Evolutionary conservation across 1,284 basidiomycete species (phyloP), one percentile per base, ranked within the genome.

Genomic region (Cryptococcus amylolentus): DNA sequence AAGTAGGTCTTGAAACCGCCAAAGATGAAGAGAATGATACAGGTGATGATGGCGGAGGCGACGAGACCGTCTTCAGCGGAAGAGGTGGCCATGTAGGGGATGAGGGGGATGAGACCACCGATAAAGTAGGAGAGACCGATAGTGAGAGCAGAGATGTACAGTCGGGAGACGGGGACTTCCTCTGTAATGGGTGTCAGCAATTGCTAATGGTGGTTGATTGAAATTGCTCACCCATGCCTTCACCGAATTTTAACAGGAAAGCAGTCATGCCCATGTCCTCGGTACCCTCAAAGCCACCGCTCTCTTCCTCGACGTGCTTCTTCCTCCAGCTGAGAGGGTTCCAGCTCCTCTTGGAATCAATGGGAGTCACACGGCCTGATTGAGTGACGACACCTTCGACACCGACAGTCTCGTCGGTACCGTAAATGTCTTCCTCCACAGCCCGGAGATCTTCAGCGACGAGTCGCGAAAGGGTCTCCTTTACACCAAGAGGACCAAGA

Each of bases 241-340:
- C 88, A 35, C 92, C 91, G 67, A 96, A 96, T 77, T 91, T 94
- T 66, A 96, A 83, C 67, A 96, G 78, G 80, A 97, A 97, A 2
- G 91, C 85, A 0, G 92, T 93, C 51, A 96, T 75, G 88, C 91
- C 92, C 59, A 89, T 83, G 47, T 88, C 85, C 52, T 84, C 83
- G 60, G 84, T 84, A 83, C 86, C 87, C 57, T 82, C 81, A 47
- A 86, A 39, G 10, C 64, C 66, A n/a, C 60, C 69, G 9, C 62
- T 63, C 42, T 64, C 64, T 31, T 60, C 61, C 49, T 73, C 64
- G 20, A 10, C 31, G 5, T 39, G 35, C 52, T 44, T 51, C 41
- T 45, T 52, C 52, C 55, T 61, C 61, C 57, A 61, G 10, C 52
- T 44, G n/a, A 60, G 57, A n/a, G 52, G 40, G 31, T 52, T 59